Evolutionary conservation across 441 rosid genomes (phyloP).

Genomic region (Pelargonium australe): DNA sequence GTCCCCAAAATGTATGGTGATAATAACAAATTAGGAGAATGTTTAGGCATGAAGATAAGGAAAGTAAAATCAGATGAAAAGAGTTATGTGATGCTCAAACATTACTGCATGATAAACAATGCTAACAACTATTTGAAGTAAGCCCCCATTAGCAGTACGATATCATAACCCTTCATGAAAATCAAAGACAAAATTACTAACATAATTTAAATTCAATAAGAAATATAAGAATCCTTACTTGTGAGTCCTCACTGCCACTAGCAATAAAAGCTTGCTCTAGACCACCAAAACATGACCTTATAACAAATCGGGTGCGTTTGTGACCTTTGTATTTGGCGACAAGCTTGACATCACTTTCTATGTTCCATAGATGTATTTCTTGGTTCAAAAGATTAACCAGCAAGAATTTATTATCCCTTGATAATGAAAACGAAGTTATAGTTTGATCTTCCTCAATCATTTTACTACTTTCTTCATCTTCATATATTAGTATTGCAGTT

Average conservation of each 20-base stretch:
- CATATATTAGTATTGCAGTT: slow-evolving; percentile 43
- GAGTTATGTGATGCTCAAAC: too few species aligned
- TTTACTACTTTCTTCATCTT: slow-evolving; percentile 35
- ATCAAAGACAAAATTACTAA: not conserved
- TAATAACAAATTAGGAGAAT: not conserved
- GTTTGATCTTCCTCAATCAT: slow-evolving; percentile 41
- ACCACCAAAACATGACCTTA: slow-evolving; percentile 68
- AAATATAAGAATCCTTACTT: slow-evolving; percentile 27
- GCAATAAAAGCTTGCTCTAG: slow-evolving; percentile 52
- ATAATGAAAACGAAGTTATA: slow-evolving; percentile 61
- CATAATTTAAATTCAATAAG: too few species aligned
- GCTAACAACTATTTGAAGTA: too few species aligned
- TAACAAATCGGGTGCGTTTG: slow-evolving; percentile 43
- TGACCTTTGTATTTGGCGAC: slow-evolving; percentile 55
- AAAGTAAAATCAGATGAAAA: too few species aligned
- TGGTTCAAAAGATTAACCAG: slow-evolving; percentile 54
- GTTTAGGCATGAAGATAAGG: too few species aligned
- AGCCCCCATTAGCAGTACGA: too few species aligned
- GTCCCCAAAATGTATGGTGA: not conserved
- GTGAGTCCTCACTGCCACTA: slow-evolving; percentile 76
- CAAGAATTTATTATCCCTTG: slow-evolving; percentile 46
- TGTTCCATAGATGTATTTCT: slow-evolving; percentile 62
- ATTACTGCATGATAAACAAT: too few species aligned
- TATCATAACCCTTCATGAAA: too few species aligned
- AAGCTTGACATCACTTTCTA: slow-evolving; percentile 36